Evolutionary conservation across 2,329 filamentous ascomycete genomes (phyloP), one percentile per base, ranked within the genome.

Genomic region (Claviceps pazoutovae): DNA sequence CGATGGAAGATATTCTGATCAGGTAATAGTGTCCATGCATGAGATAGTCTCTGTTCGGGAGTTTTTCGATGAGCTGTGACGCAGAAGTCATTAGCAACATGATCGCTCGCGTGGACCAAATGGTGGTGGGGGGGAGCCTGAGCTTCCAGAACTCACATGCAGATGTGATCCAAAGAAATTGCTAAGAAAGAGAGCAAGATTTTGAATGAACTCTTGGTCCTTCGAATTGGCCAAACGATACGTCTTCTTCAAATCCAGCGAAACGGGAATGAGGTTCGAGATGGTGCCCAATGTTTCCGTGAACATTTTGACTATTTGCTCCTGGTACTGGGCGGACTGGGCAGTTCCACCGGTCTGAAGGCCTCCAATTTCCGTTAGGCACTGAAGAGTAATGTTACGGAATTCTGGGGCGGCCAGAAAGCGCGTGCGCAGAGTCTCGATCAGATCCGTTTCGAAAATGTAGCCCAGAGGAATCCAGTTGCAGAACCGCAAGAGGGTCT

Each of bases 391-490:
- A 60, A 97, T 82, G 68, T 98, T 98, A 53, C 94, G 86, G 71
- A 97, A 98, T 62, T 96, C 91, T 41, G 90, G 89, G 30, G 88
- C 83, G 61, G 95, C 88, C 53, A 98, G 76, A 70, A 98, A 98
- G 50, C 93, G 83, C 53, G 85, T 94, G 58, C 93, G 83, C 55
- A 98, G 74, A 0, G 91, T 97, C 63, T 95, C 89, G 68, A 98
- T 97, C 57, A 98, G 83, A 38, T 87, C 83, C 0, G 91, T 98
- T 75, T 98, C 93, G 69, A 98, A 98, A 60, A 98, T 97, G 71
- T 96, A 98, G 53, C 94, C 93, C 41, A 98, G 74, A 0, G 93
- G 93, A 53, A 98, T 98, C 93, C 93, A 98, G 75, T 97, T 97
- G 67, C 95, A 86, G 70, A 98, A 98, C 54, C 90, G 87, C 51